These are phyloP conservation scores for Neurospora crassa DNA, from an alignment of 2,329 filamentous ascomycete genomes.

Conservation along the genomic window DNA sequence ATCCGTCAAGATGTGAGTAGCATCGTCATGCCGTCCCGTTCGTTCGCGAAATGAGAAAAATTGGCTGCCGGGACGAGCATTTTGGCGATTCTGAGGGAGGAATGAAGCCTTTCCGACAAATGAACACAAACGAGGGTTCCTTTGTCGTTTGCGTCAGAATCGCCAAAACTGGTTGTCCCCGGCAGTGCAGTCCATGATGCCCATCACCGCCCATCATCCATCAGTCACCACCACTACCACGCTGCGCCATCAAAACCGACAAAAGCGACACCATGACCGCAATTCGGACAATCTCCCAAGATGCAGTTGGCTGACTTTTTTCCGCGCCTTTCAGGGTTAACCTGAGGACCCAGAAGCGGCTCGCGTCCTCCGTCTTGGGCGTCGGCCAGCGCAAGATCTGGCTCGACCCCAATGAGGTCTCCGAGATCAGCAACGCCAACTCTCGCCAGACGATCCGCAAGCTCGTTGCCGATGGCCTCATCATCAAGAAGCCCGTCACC, in stretches of 20 bases:
- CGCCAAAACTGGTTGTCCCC: constrained; percentile 4
- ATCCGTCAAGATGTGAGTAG: constrained; percentile 31
- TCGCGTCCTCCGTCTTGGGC: constrained; percentile 96
- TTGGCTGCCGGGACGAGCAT: background rate
- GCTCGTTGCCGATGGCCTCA: constrained; percentile 98
- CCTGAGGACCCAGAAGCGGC: constrained; percentile 99
- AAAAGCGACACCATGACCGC: constrained; percentile 1
- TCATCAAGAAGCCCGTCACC: constrained; percentile 99
- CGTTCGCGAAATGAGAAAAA: constrained; percentile 3
- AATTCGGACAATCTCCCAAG: background rate
- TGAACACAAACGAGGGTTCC: constrained; percentile 1
- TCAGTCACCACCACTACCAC: constrained; percentile 4
- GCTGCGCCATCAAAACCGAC: constrained; percentile 1
- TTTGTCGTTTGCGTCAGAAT: constrained; percentile 6
- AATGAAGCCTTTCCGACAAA: background rate
- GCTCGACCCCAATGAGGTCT: constrained; percentile 99
- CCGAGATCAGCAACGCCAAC: constrained; percentile 99
- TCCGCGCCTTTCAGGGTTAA: constrained; percentile 68
- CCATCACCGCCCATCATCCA: constrained; percentile 3
- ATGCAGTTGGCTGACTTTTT: constrained; percentile 16
- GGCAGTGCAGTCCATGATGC: background rate
- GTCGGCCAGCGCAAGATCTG: constrained; percentile 99
- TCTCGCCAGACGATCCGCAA: constrained; percentile 99
- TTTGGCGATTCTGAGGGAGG: constrained; percentile 3
- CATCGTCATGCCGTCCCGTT: constrained; percentile 7